These are phyloP conservation scores for Lecanicillium sp. DNA, from an alignment of 2,329 filamentous ascomycete species.

Conservation along the genomic window DNA sequence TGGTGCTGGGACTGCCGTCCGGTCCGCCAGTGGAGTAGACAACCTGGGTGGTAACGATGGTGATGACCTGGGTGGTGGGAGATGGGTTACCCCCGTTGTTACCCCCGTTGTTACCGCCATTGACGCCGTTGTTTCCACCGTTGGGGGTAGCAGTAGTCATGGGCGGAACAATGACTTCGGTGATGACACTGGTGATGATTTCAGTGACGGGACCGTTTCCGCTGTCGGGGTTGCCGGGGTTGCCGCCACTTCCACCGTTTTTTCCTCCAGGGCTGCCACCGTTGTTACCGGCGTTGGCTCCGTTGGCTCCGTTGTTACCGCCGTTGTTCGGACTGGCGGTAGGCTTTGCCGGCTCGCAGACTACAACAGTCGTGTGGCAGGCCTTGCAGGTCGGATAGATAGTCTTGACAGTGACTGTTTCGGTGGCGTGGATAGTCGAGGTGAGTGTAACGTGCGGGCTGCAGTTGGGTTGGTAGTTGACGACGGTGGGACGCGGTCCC, in stretches of 20 bases:
- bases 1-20: too few species aligned
- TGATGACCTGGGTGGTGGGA: too few species aligned
- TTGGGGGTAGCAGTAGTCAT: background rate
- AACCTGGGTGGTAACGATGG: too few species aligned
- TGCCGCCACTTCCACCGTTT: background rate
- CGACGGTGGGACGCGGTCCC: slow-evolving; percentile 17
- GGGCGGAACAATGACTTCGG: too few species aligned
- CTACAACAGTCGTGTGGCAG: slow-evolving; percentile 21
- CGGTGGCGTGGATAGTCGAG: slow-evolving; percentile 11
- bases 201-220: background rate
- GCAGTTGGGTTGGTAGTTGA: slow-evolving; percentile 21
- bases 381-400: slow-evolving; percentile 18
- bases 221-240: too few species aligned
- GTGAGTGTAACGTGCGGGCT: slow-evolving; percentile 21
- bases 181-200: too few species aligned
- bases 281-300: background rate
- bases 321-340: background rate
- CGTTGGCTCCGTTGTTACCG: background rate
- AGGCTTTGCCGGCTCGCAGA: slow-evolving; percentile 19
- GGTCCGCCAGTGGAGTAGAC: too few species aligned
- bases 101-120: background rate
- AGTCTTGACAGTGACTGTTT: slow-evolving; percentile 19
- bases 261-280: background rate
- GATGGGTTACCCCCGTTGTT: background rate
- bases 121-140: background rate